phyloP scores from a whole-genome alignment of 345 rosid species.

The Gossypium anomalum region DNA sequence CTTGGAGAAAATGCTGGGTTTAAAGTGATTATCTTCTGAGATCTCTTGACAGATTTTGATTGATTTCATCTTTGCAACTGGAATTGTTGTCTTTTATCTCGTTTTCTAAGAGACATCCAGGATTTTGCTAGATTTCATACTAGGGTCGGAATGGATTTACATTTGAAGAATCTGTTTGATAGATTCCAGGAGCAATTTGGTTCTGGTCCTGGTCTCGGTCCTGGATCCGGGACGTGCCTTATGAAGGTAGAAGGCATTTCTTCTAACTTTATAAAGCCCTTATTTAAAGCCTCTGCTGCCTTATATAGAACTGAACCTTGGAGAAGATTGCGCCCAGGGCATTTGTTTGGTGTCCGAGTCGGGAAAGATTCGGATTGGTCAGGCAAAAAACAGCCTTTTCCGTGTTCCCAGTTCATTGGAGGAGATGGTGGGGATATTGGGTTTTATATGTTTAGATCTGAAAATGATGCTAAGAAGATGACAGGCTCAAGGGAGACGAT shows the following conservation, averaged over 20 bases:
- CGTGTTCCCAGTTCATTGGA: conserved; percentile 61
- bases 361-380: conserved; percentile 71
- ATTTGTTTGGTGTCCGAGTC: conserved; percentile 52
- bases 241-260: conserved; percentile 56
- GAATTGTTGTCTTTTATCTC: background rate
- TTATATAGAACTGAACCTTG: conserved; percentile 71
- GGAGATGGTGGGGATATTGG: conserved; percentile 73
- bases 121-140: conserved; percentile 18
- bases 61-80: conserved; percentile 4
- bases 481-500: conserved; percentile 50
- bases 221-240: conserved; percentile 59
- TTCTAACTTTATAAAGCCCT: conserved; percentile 41
- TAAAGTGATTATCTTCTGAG: background rate
- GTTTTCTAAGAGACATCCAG: background rate
- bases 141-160: conserved; percentile 47
- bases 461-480: conserved; percentile 50
- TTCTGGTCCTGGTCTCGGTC: conserved; percentile 73
- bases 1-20: background rate
- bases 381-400: conserved; percentile 55
- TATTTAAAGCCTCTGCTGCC: conserved; percentile 59
- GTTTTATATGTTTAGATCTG: conserved; percentile 47
- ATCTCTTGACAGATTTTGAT: conserved; percentile 4
- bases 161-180: conserved; percentile 57
- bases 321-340: conserved; percentile 56
- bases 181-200: conserved; percentile 70